Conservation (phyloP, 2,329 filamentous ascomycete species). For the Tolypocladium cylindrosporum region DNA sequence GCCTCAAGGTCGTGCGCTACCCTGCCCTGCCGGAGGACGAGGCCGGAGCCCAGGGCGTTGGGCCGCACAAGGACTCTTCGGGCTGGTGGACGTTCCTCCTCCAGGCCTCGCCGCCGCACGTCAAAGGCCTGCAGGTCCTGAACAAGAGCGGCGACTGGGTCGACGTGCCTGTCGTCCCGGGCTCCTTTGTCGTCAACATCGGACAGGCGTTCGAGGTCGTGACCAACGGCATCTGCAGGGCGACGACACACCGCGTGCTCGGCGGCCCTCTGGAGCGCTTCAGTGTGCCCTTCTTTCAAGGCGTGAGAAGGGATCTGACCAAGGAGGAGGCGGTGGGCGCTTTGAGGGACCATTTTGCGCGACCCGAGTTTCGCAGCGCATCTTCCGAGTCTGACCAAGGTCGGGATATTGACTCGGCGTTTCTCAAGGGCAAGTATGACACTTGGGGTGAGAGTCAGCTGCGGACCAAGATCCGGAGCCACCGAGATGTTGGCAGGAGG, state of each 20-base stretch:
- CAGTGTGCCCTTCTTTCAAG: slow-evolving; percentile 39
- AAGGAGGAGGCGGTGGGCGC: not conserved
- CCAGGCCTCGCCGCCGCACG: slow-evolving; percentile 37
- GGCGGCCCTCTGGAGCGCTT: slow-evolving; percentile 22
- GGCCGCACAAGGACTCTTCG: slow-evolving; percentile 52
- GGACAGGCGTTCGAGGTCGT: slow-evolving; percentile 49
- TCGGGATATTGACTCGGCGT: slow-evolving; percentile 18
- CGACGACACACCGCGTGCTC: slow-evolving; percentile 38
- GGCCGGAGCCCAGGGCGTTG: slow-evolving; percentile 38
- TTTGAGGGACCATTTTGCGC: not conserved
- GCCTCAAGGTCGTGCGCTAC: not conserved
- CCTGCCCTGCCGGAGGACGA: slow-evolving; percentile 11
- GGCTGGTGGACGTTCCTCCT: slow-evolving; percentile 53
- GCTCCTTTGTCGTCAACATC: slow-evolving; percentile 47
- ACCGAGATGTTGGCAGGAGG: slow-evolving; percentile 34
- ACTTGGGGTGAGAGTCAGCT: slow-evolving; percentile 46
- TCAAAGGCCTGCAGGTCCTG: slow-evolving; percentile 40
- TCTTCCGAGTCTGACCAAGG: not conserved
- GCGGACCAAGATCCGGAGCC: slow-evolving; percentile 42
- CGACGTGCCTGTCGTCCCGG: slow-evolving; percentile 33
- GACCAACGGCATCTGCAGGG: slow-evolving; percentile 41
- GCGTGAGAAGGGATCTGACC: slow-evolving; percentile 36
- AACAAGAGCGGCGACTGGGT: slow-evolving; percentile 38
- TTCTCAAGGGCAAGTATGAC: slow-evolving; percentile 34
- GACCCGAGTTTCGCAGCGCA: not conserved